phyloP scores from a whole-genome alignment of 805 yeast species.

The Lachancea dasiensis region DNA sequence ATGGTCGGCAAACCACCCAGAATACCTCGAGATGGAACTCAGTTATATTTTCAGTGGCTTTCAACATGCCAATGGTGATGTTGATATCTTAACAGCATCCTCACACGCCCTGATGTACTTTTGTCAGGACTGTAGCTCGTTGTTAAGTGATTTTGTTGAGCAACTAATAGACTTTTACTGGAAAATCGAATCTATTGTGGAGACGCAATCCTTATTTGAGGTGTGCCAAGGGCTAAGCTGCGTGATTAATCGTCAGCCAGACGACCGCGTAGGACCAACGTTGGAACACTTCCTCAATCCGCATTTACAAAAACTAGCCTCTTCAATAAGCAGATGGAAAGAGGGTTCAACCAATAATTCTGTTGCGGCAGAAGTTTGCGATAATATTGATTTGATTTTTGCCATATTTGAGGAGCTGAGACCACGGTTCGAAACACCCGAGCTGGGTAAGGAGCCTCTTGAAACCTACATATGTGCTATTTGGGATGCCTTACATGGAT shows the following conservation, averaged over 20 bases:
- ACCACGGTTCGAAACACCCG: constrained; percentile 29
- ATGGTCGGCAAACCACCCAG: constrained; percentile 88
- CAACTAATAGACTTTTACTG: constrained; percentile 73
- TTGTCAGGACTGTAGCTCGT: constrained; percentile 79
- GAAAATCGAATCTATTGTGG: constrained; percentile 48
- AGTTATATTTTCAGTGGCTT: constrained; percentile 80
- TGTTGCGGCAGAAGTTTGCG: constrained; percentile 49
- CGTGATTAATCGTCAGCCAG: constrained; percentile 58
- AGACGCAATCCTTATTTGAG: constrained; percentile 65
- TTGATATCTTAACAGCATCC: constrained; percentile 67
- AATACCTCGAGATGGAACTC: constrained; percentile 72
- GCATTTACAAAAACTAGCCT: constrained; percentile 32
- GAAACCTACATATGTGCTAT: constrained; percentile 23
- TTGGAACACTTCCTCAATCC: constrained; percentile 64
- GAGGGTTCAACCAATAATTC: constrained; percentile 30
- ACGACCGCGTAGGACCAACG: constrained; percentile 47
- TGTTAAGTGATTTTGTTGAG: constrained; percentile 60
- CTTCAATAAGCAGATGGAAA: constrained; percentile 22
- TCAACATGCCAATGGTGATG: constrained; percentile 28
- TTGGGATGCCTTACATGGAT: constrained; percentile 21
- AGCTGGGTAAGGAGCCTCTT: constrained; percentile 28
- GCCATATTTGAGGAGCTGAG: constrained; percentile 30
- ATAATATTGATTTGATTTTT: constrained; percentile 52
- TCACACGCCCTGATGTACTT: constrained; percentile 91
- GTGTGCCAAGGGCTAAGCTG: constrained; percentile 87